A percentile compares a stretch with the other conserved stretches of the same genome.
These are phyloP conservation scores for Boeremia lycopersici DNA, from an alignment of 2,329 filamentous ascomycete genomes.

Conservation along the genomic window DNA sequence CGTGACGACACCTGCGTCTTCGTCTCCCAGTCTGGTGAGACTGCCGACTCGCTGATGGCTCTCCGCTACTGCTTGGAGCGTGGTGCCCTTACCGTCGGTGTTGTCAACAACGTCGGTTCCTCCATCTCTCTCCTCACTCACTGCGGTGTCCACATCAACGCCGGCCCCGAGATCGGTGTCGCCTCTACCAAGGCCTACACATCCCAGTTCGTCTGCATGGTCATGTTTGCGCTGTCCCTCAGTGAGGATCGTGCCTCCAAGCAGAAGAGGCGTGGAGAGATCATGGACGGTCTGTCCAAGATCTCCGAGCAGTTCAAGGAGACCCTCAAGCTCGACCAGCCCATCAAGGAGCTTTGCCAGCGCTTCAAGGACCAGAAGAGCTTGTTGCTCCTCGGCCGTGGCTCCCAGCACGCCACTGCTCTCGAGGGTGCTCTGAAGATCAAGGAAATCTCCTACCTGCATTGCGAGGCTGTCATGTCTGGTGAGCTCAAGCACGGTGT, in stretches of 20 bases:
- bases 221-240: conserved; percentile 97
- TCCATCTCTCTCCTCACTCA: conserved; percentile 98
- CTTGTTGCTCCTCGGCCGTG: conserved; percentile 88
- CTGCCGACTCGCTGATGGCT: conserved; percentile 95
- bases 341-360: conserved; percentile 92
- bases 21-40: conserved; percentile 98
- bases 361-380: conserved; percentile 99
- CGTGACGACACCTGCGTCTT: conserved; percentile 99
- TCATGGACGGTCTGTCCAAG: conserved; percentile 89
- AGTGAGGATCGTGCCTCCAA: conserved; percentile 97
- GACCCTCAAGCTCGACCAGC: conserved; percentile 87
- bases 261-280: conserved; percentile 87
- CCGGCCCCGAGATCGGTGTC: conserved; percentile 97
- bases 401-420: conserved; percentile 95
- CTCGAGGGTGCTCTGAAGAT: conserved; percentile 98
- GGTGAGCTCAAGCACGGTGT: conserved; percentile 99
- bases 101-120: conserved; percentile 97
- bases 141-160: conserved; percentile 99
- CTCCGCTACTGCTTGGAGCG: conserved; percentile 98
- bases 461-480: conserved; percentile 99
- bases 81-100: conserved; percentile 93
- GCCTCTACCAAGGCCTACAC: conserved; percentile 99
- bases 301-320: conserved; percentile 91
- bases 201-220: conserved; percentile 98
- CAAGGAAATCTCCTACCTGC: conserved; percentile 99